Percentiles rank a stretch among this genome's conserved stretches.
These are phyloP conservation scores for Dactylellina parvicollis DNA, from an alignment of 2,329 filamentous ascomycete genomes.

Conservation along the genomic window DNA sequence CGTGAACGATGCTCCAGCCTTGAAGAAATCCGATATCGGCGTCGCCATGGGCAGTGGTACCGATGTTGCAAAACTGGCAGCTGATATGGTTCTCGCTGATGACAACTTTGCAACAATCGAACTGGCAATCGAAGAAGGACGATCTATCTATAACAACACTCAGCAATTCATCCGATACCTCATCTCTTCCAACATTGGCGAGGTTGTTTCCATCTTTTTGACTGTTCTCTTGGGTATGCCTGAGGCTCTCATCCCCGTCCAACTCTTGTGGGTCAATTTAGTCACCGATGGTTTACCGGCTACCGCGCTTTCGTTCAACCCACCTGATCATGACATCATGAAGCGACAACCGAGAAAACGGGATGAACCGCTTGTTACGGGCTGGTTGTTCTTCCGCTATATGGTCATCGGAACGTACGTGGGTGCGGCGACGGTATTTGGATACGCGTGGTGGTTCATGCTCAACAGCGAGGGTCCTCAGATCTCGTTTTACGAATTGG, in stretches of 20 bases:
- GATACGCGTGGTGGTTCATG: slow-evolving; percentile 99
- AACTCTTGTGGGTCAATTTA: slow-evolving; percentile 98
- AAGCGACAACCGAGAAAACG: slow-evolving; percentile 87
- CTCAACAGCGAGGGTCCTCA: slow-evolving; percentile 89
- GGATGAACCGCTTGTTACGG: slow-evolving; percentile 89
- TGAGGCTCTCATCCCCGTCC: slow-evolving; percentile 94
- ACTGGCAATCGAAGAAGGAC: slow-evolving; percentile 92
- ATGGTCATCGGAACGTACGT: slow-evolving; percentile 96
- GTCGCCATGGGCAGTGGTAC: slow-evolving; percentile 99
- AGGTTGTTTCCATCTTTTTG: slow-evolving; percentile 98
- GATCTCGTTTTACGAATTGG: slow-evolving; percentile 86
- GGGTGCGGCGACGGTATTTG: slow-evolving; percentile 90
- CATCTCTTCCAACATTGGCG: slow-evolving; percentile 98
- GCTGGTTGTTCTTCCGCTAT: slow-evolving; percentile 98
- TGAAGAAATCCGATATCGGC: slow-evolving; percentile 99
- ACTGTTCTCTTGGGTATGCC: slow-evolving; percentile 97
- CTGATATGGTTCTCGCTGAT: slow-evolving; percentile 98
- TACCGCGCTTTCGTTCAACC: slow-evolving; percentile 96
- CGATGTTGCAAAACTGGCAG: slow-evolving; percentile 93
- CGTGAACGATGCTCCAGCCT: slow-evolving; percentile 95
- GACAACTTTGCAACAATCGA: slow-evolving; percentile 99
- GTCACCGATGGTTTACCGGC: slow-evolving; percentile 97
- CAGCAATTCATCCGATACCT: slow-evolving; percentile 99
- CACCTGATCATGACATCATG: slow-evolving; percentile 98
- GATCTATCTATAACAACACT: slow-evolving; percentile 99